A percentile compares a stretch with the other conserved stretches of the same genome.
Evolutionary conservation across 306 rosid genomes (phyloP).

Genomic region (Acacia crassicarpa): DNA sequence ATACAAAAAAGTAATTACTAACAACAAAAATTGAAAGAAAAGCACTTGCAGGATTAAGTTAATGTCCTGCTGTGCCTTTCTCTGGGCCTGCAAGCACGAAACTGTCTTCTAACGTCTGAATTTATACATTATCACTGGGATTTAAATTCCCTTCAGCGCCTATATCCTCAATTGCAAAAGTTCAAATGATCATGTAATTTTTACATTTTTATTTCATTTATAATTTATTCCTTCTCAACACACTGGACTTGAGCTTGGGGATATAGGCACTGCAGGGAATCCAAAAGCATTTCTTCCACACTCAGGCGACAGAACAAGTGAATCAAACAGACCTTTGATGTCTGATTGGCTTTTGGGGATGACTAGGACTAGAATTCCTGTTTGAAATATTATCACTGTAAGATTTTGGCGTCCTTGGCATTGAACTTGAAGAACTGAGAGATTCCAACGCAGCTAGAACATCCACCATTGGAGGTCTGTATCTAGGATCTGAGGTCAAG

Average conservation of each 20-base stretch:
- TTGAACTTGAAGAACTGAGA: conserved; percentile 49
- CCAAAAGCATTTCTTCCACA: neutral
- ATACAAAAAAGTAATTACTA: neutral
- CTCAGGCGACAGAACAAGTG: neutral
- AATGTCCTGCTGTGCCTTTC: conserved; percentile 8
- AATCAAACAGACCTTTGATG: conserved; percentile 14
- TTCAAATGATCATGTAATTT: neutral
- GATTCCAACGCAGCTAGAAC: conserved; percentile 65
- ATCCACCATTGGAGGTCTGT: conserved; percentile 77
- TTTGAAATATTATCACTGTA: conserved; percentile 25
- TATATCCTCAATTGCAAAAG: neutral
- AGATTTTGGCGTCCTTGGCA: conserved; percentile 37
- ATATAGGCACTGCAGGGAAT: neutral
- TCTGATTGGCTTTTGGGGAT: conserved; percentile 30
- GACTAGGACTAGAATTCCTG: conserved; percentile 34
- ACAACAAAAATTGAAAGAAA: conserved; percentile 15
- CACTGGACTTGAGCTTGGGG: neutral
- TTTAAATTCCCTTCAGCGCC: neutral
- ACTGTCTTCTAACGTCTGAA: neutral
- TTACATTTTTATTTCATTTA: neutral
- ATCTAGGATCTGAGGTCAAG: conserved; percentile 63
- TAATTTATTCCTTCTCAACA: neutral
- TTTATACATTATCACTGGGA: neutral
- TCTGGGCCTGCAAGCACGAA: neutral
- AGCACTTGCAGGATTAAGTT: conserved; percentile 1